Evolutionary conservation across 2,329 filamentous ascomycete species (phyloP), one percentile per base, ranked within the genome.

Genomic region (Xylaria sp.): DNA sequence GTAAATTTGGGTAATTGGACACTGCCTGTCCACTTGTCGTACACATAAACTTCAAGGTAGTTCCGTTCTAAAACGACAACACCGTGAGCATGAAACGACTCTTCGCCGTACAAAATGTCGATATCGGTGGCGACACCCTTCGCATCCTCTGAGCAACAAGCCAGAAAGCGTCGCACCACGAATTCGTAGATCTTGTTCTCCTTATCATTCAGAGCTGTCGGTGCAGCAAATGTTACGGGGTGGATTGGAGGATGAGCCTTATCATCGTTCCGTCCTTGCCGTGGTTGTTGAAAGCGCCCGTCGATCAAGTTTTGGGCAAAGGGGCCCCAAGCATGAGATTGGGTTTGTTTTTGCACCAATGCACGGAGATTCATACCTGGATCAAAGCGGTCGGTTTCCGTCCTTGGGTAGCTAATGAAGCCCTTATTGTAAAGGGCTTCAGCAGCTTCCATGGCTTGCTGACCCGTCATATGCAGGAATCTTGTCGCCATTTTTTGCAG

Each of bases 201-300:
- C 55, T 90, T 83, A 1, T 87, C 82, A 57, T 82, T 86, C 21
- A 86, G 80, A 2, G 92, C 85, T 0, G 81, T 81, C 0, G 89
- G 84, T 0, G 85, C 84, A 5, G 90, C 92, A 73, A 92, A 96
- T n/a, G 91, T 91, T 63, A 99, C 90, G 0, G 95, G 95, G 71
- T 99, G 95, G 63, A 99, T 99, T 0, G 95, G 95, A 25, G 95
- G 95, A 78, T 99, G 95, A 0, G 95, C 95, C 77, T 97, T 95
- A 77, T 99, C 95, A 76, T 99, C 96, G 75, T 98, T 88, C 56
- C 88, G 86, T 3, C 95, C 95, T 68, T 89, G 85, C 43, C 94
- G 88, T 17, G 95, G 95, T 68, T 91, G 89, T 49, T 87, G 86
- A 75, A 97, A 98, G 8, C 82, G 89, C 2, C 92, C 92, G 65